Evolutionary conservation across 192 early-diverging fungal genomes (phyloP).

Genomic region (Coemansia sp.): DNA sequence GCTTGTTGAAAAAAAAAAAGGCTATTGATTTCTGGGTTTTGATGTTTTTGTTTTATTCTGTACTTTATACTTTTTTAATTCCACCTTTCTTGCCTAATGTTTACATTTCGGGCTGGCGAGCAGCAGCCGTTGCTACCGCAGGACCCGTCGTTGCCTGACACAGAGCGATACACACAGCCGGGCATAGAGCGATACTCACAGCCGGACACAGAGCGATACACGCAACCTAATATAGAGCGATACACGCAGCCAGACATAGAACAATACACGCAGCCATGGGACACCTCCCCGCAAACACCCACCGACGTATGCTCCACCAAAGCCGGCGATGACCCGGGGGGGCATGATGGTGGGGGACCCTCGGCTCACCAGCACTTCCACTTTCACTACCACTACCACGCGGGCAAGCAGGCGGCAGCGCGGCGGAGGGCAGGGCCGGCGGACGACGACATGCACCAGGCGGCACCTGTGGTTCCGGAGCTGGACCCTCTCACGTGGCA

Average conservation of each 20-base stretch:
- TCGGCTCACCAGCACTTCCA: slow-evolving; percentile 31
- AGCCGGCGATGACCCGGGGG: slow-evolving; percentile 4
- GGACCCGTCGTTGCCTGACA: background rate
- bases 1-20: background rate
- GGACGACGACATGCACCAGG: background rate
- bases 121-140: background rate
- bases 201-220: slow-evolving; percentile 18
- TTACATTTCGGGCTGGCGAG: slow-evolving; percentile 6
- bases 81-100: background rate
- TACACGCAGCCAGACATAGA: slow-evolving; percentile 7
- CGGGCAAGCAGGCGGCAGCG: slow-evolving; percentile 3
- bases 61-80: background rate
- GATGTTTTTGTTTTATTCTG: background rate
- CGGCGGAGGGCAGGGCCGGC: no score
- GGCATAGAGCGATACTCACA: slow-evolving; percentile 8
- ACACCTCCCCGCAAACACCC: slow-evolving; percentile 8
- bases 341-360: background rate
- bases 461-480: background rate
- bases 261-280: slow-evolving; percentile 20
- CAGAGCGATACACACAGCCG: slow-evolving; percentile 3
- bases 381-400: slow-evolving; percentile 27
- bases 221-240: slow-evolving; percentile 10
- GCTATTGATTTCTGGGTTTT: no score
- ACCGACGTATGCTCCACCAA: background rate
- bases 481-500: slow-evolving; percentile 39